Conservation (phyloP, 257 asterid genomes). For the Salvia miltiorrhiza region DNA sequence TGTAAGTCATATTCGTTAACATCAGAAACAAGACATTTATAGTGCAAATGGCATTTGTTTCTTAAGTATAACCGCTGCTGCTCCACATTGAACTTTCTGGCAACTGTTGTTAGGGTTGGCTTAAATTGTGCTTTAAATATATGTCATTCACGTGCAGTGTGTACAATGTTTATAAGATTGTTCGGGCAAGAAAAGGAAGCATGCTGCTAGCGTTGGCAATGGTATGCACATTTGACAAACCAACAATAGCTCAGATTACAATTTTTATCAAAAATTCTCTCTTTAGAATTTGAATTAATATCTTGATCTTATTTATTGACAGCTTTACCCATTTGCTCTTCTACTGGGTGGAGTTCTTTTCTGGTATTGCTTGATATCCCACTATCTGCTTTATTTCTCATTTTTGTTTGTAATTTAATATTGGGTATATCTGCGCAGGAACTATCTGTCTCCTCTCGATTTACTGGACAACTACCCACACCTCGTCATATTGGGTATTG, state of each 20-base stretch:
- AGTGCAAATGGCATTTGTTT: neutral
- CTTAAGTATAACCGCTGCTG: too few species aligned
- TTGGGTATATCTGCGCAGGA: conserved; percentile 48
- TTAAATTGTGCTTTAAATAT: neutral
- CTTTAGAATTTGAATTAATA: conserved; percentile 13
- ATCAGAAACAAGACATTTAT: conserved; percentile 1
- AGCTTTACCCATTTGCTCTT: conserved; percentile 85
- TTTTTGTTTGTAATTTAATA: conserved; percentile 7
- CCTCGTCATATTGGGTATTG: conserved; percentile 64
- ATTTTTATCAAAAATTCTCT: neutral
- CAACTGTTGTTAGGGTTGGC: neutral
- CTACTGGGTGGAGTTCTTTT: conserved; percentile 78
- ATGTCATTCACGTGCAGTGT: conserved; percentile 48
- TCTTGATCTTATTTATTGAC: conserved; percentile 29
- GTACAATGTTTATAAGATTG: conserved; percentile 76
- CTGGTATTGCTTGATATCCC: conserved; percentile 49
- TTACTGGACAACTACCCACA: conserved; percentile 67
- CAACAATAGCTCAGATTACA: conserved; percentile 1
- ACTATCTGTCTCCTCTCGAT: conserved; percentile 77
- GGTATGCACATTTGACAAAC: conserved; percentile 41
- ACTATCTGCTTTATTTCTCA: neutral
- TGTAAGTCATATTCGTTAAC: conserved; percentile 4
- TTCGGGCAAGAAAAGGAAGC: conserved; percentile 84
- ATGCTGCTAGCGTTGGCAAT: conserved; percentile 88
- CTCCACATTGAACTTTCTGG: too few species aligned